Percentiles rank a stretch among this genome's conserved stretches.
Evolutionary conservation across 2,329 filamentous ascomycete species (phyloP).

Genomic region (Sporothrix globosa): DNA sequence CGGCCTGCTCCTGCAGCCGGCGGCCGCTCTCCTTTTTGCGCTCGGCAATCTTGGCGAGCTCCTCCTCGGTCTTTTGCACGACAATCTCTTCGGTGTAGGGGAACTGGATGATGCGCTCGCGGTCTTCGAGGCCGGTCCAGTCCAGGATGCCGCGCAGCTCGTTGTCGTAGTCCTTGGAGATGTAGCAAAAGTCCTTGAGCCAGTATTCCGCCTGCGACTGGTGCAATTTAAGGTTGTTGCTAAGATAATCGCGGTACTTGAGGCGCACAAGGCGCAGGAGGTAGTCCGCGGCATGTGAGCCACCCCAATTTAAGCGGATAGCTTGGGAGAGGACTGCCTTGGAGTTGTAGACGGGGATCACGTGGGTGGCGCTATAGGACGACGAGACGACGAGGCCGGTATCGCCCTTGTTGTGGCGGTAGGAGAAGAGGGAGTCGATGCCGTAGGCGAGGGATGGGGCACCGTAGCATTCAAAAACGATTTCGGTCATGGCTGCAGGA

Average conservation of each 20-base stretch:
- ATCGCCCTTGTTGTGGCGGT: slow-evolving; percentile 84
- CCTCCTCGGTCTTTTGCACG: slow-evolving; percentile 90
- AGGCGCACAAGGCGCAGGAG: slow-evolving; percentile 84
- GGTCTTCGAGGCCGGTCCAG: slow-evolving; percentile 88
- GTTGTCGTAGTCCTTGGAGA: slow-evolving; percentile 79
- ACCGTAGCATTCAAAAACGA: slow-evolving; percentile 93
- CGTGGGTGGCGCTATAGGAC: slow-evolving; percentile 89
- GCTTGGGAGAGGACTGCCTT: slow-evolving; percentile 84
- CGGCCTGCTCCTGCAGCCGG: slow-evolving; percentile 89
- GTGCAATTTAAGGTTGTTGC: slow-evolving; percentile 83
- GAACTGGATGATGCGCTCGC: slow-evolving; percentile 87
- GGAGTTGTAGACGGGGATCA: slow-evolving; percentile 88
- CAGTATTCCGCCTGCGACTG: slow-evolving; percentile 85
- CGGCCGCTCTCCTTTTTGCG: slow-evolving; percentile 93
- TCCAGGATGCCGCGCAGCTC: slow-evolving; percentile 80
- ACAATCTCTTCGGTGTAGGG: slow-evolving; percentile 91
- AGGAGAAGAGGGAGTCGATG: slow-evolving; percentile 96
- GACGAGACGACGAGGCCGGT: slow-evolving; percentile 90
- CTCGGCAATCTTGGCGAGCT: slow-evolving; percentile 86
- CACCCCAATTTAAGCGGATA: slow-evolving; percentile 91
- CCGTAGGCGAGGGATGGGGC: slow-evolving; percentile 90
- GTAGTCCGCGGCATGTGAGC: slow-evolving; percentile 87
- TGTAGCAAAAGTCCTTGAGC: slow-evolving; percentile 84
- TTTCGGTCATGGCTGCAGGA: slow-evolving; percentile 84
- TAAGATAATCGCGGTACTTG: slow-evolving; percentile 72